Conservation (phyloP, 768 basidiomycete genomes). For the Boletellus ananiceps region DNA sequence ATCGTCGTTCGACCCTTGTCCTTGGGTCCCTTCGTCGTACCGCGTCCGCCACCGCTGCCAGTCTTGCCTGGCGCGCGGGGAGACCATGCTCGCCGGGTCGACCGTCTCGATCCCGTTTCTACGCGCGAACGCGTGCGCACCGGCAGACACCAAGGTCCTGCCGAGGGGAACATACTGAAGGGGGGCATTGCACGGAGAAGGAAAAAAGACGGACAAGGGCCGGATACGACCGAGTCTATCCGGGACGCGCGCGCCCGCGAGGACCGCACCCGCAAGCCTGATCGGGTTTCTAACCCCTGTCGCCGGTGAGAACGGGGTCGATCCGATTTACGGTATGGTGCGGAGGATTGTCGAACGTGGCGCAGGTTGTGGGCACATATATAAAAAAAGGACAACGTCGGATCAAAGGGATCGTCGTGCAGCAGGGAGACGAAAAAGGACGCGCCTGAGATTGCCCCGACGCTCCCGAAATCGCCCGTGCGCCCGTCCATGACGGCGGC, state of each 20-base stretch:
- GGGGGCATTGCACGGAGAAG: too few relatives aligned
- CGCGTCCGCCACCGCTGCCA: conserved; percentile 61
- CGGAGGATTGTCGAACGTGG: too few relatives aligned
- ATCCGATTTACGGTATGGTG: too few relatives aligned
- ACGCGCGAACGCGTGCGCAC: conserved; percentile 55
- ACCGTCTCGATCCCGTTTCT: conserved; percentile 32
- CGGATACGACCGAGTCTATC: conserved; percentile 61
- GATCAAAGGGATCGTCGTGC: background rate
- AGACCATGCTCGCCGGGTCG: conserved; percentile 43
- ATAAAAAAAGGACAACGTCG: background rate
- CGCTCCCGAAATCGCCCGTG: conserved; percentile 56
- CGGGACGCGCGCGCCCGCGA: conserved; percentile 47
- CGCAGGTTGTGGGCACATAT: too few relatives aligned
- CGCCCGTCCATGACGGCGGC: conserved; percentile 64
- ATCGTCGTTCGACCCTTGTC: too few relatives aligned
- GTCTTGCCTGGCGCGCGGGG: conserved; percentile 43
- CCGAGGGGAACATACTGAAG: too few relatives aligned
- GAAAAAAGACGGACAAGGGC: conserved; percentile 50
- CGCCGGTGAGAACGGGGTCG: background rate
- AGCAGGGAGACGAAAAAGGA: background rate
- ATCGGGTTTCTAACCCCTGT: conserved; percentile 72
- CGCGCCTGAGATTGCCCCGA: conserved; percentile 68
- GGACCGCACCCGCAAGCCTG: conserved; percentile 49
- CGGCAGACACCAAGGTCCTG: conserved; percentile 58
- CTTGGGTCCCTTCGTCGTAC: conserved; percentile 21